Evolutionary conservation across 352 stramenopile species (phyloP), one percentile per base, ranked within the genome.

Genomic region (Phytophthora crassamura): DNA sequence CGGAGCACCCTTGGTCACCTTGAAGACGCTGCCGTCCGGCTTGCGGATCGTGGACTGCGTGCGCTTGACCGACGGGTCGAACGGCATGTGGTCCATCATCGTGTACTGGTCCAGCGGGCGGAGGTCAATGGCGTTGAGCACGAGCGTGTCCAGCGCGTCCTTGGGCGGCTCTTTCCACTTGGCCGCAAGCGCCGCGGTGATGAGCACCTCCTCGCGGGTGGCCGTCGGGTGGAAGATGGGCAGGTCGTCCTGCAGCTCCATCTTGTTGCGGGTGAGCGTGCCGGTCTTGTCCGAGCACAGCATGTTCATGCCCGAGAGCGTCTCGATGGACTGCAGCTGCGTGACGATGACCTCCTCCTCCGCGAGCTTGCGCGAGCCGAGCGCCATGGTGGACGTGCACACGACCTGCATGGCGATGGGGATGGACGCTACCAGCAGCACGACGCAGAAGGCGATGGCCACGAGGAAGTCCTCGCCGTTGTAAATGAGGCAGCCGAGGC

Each of bases 231-330:
- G 81, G 71, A 95, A 97, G 56, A 97, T 92, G 2, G 93, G 89
- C 28, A 96, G 75, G 54, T 98, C 92, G 40, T 97, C 89, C 75
- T 98, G 90, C 32, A 98, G 75, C 47, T 97, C 85, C 75, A 99
- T 94, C 75, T 98, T 97, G 78, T 98, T 97, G 56, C 94, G 82
- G 15, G 96, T 99, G 30, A 98, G 84, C 45, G 94, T 98, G 35
- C 93, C 95, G 9, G 95, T 99, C 80, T 98, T 99, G 79, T 99
- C 97, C 20, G 88, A 97, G 76, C 94, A 99, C 12, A 99, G 78
- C 71, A 98, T 90, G 69, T 91, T 90, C 88, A 98, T 98, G 18
- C 82, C 77, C 25, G 94, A 94, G 28, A 99, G 82, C 10, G 95
- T 94, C 56, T 99, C 91, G 61, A 99, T 97, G 0, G 94, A 89